Evolutionary conservation across 176 grass and related monocot genomes (phyloP).

Genomic region (Cenchrus purpureus): DNA sequence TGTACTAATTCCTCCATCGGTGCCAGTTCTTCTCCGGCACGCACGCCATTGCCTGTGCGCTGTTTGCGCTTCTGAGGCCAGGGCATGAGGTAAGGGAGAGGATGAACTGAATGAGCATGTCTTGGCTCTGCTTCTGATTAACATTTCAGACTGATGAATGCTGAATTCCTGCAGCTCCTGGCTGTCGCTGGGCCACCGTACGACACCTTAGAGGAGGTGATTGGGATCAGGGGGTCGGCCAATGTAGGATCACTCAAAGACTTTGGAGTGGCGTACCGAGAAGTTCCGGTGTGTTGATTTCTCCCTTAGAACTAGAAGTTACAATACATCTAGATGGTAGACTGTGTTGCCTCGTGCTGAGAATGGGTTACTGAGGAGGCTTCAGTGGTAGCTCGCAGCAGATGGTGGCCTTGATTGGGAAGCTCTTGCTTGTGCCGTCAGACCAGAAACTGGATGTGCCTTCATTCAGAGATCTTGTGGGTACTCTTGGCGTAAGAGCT

Average conservation of each 20-base stretch:
- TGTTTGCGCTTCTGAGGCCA: conserved; percentile 86
- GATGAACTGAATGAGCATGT: background rate
- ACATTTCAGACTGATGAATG: conserved; percentile 21
- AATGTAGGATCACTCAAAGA: conserved; percentile 84
- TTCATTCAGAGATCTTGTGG: conserved; percentile 94
- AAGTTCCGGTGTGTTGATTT: conserved; percentile 62
- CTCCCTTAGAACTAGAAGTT: background rate
- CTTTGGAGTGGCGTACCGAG: conserved; percentile 78
- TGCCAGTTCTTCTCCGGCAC: conserved; percentile 90
- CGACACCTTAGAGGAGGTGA: conserved; percentile 89
- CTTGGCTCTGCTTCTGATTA: conserved; percentile 1
- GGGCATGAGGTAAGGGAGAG: conserved; percentile 66
- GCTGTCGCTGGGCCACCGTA: conserved; percentile 82
- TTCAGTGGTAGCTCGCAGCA: conserved; percentile 71
- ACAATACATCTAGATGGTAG: background rate
- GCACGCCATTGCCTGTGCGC: conserved; percentile 84
- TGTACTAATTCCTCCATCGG: conserved; percentile 1
- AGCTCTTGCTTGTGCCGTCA: conserved; percentile 56
- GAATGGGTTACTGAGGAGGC: conserved; percentile 2
- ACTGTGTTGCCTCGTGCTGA: background rate
- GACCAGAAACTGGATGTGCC: conserved; percentile 70
- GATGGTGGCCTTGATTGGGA: conserved; percentile 84
- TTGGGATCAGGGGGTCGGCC: conserved; percentile 77
- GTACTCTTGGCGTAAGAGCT: conserved; percentile 85
- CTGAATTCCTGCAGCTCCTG: conserved; percentile 57